Conservation (phyloP, 2,329 filamentous ascomycete genomes). For the Mycocentrospora acerina region DNA sequence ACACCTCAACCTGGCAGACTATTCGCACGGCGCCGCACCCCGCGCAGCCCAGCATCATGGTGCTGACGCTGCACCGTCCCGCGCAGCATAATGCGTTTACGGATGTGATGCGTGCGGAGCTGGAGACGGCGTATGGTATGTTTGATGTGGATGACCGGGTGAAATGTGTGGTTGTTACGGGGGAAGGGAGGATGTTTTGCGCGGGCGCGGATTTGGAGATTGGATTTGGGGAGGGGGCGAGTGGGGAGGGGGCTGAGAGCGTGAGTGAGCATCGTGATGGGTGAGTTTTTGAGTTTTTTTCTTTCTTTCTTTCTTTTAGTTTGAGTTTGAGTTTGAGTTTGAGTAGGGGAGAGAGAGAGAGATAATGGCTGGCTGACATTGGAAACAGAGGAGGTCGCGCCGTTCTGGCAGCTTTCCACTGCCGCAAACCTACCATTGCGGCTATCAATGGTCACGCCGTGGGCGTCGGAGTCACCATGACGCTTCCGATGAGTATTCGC, state of each 20-base stretch:
- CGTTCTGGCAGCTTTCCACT: slow-evolving; percentile 57
- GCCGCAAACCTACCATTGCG: slow-evolving; percentile 59
- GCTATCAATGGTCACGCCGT: slow-evolving; percentile 60
- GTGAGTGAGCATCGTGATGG: slow-evolving; percentile 56
- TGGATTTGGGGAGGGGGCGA: slow-evolving; percentile 49
- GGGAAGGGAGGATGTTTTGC: slow-evolving; percentile 55
- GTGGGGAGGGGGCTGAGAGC: slow-evolving; percentile 43
- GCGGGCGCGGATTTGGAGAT: slow-evolving; percentile 59
- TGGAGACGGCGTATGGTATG: slow-evolving; percentile 56
- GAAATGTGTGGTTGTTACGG: slow-evolving; percentile 57
- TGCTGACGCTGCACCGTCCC: slow-evolving; percentile 66
- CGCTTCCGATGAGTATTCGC: slow-evolving; percentile 58
- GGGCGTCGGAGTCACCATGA: slow-evolving; percentile 61
- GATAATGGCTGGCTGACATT: neutral
- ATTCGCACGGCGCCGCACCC: slow-evolving; percentile 47
- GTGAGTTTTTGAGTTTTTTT: slow-evolving; percentile 32
- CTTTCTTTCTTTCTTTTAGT: neutral
- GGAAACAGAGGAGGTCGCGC: slow-evolving; percentile 46
- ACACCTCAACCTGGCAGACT: slow-evolving; percentile 27
- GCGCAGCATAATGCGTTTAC: slow-evolving; percentile 70
- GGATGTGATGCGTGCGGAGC: slow-evolving; percentile 61
- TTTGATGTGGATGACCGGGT: slow-evolving; percentile 58
- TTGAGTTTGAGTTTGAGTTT: neutral
- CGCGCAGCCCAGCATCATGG: slow-evolving; percentile 55
- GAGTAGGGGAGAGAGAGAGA: neutral